Evolutionary conservation across 345 rosid species (phyloP), one percentile per base, ranked within the genome.

Genomic region (Gossypium sturtianum): DNA sequence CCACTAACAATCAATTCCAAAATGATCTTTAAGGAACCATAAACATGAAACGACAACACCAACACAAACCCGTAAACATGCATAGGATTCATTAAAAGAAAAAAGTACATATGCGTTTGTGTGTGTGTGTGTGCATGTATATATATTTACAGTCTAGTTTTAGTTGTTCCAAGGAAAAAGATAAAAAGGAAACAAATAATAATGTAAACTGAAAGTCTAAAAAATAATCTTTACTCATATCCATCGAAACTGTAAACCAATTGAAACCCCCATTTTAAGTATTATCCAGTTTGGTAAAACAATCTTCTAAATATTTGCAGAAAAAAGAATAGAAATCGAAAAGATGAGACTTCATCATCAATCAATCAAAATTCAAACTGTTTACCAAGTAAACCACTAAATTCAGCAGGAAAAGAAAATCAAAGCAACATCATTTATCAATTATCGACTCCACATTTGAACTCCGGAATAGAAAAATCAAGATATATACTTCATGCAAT

Each of bases 171-270:
- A 64, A 63, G 12, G 23, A 4, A 9, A 63, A 60, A 60, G 9
- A 45, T 9, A 11, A 45, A 45, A 29, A 3, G 34, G 34, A 29
- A 29, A 3, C 34, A 29, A 29, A 29, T 29, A 29, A 29, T 29
- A 45, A 45, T 45, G 11, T n/a, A 15, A 61, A 60, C 25, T 12
- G 4, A 1, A 62, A 29, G 25, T 64, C 68, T 41, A 23, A 41
- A 41, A 17, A 38, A 58, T 6, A 74, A 25, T 12, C 27, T 29
- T 43, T 38, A 25, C 20, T 0, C 69, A 20, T 29, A 53, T 56
- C 53, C 38, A 76, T 16, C 70, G 13, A 27, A 73, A 72, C 58
- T 51, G 8, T 44, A 13, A 70, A 48, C 49, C 41, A 20, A 70
- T 22, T 19, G 15, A 59, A 72, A 48, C 38, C 19, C 72, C 23